Evolutionary conservation across 495 filamentous ascomycete species (phyloP), one percentile per base, ranked within the genome.

Genomic region (Hypoxylon subgilvum): DNA sequence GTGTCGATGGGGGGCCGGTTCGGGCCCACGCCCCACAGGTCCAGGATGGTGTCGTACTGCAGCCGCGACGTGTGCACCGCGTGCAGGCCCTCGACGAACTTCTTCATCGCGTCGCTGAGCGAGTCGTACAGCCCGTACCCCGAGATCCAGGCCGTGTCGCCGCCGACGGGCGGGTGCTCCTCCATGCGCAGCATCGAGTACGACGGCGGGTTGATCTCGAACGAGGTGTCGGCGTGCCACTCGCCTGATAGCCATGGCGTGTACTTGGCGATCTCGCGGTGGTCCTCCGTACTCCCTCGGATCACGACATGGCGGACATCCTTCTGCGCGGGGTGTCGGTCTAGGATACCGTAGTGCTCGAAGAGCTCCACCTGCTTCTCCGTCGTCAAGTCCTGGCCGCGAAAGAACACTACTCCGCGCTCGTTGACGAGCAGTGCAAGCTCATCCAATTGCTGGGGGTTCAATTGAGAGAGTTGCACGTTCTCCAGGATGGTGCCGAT

Each of bases 111-210:
- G 28, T 67, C 69, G 42, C 75, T 79, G 2, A 84, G 60, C 3
- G 76, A 67, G 57, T 84, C 79, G 49, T 81, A 84, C 0, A 81
- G 66, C 1, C 79, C 79, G 55, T 82, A 82, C 25, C 72, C 69
- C 2, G 76, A 80, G 45, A 79, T 71, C 78, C 79, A 82, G 6
- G 79, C 78, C 5, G 79, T 82, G 36, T 82, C 79, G 8, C 79
- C 81, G 16, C 79, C 79, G n/a, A 81, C 77, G 14, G 63, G 62
- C 4, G 81, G 79, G 52, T 81, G 77, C 55, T 81, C 78, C 67
- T 82, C 80, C 79, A 81, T 83, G 38, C 80, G 68, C 17, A 83
- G 68, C 22, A 83, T 57, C 1, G 78, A 80, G 49, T 83, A 82
- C 1, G 69, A 75, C 0, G 79, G 79, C 3, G 79, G 78, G 61